Conservation (phyloP, 805 yeast species). For the Suhomyces canberraensis region DNA sequence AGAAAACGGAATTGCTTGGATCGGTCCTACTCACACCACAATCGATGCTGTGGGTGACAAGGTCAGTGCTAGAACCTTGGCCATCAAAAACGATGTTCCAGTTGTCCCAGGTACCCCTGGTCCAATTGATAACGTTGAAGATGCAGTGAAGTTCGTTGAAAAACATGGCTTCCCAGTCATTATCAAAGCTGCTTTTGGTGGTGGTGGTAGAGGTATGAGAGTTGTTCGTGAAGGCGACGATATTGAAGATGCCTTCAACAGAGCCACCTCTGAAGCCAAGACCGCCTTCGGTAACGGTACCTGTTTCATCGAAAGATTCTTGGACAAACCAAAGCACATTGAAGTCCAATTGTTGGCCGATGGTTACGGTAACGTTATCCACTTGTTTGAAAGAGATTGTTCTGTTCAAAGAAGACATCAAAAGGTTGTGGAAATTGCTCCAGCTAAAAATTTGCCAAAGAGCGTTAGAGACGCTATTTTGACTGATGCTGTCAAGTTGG, state of each 20-base stretch:
- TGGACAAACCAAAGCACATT: conserved; percentile 94
- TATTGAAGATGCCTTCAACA: conserved; percentile 82
- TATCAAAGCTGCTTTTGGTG: conserved; percentile 98
- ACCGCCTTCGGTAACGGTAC: conserved; percentile 98
- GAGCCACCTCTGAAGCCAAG: conserved; percentile 93
- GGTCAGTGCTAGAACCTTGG: conserved; percentile 89
- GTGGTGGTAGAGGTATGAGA: conserved; percentile 99
- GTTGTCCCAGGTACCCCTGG: conserved; percentile 98
- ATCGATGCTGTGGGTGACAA: conserved; percentile 96
- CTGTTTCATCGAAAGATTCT: conserved; percentile 93
- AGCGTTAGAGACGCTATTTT: conserved; percentile 87
- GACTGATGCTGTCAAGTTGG: conserved; percentile 91
- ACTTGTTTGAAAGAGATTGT: conserved; percentile 95
- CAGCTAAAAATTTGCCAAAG: conserved; percentile 85
- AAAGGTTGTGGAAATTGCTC: conserved; percentile 97
- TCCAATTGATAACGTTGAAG: conserved; percentile 77
- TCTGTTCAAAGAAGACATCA: conserved; percentile 99
- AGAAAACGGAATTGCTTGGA: conserved; percentile 90
- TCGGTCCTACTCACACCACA: conserved; percentile 85
- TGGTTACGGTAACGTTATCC: conserved; percentile 89
- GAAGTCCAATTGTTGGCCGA: conserved; percentile 97
- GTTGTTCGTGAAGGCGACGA: conserved; percentile 96
- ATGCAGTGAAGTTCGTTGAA: conserved; percentile 76
- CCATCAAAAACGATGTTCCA: conserved; percentile 79
- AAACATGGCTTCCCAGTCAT: conserved; percentile 93